Conservation (phyloP, 1,139 yeast species). For the Wickerhamiella pararugosa region DNA sequence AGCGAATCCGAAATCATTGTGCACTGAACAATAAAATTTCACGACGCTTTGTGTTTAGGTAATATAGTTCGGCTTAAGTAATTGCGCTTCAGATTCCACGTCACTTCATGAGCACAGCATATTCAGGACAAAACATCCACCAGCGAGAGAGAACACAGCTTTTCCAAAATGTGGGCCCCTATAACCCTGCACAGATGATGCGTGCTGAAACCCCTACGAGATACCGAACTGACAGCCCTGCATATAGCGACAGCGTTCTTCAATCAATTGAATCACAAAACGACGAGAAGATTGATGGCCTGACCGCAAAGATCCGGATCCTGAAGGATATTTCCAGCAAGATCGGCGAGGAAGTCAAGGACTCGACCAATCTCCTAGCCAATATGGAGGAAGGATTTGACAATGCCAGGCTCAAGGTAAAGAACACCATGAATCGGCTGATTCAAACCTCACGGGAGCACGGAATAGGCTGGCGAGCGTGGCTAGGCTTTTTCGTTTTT, state of each 20-base stretch:
- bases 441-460: conserved; percentile 68
- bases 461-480: conserved; percentile 64
- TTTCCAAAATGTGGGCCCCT: conserved; percentile 22
- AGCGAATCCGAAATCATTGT: no score
- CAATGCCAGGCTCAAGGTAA: conserved; percentile 33
- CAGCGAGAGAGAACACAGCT: conserved; percentile 27
- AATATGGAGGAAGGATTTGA: conserved; percentile 35
- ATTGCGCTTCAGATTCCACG: no score
- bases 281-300: conserved; percentile 55
- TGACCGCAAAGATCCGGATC: conserved; percentile 56
- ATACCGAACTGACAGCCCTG: conserved; percentile 6
- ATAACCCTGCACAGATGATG: conserved; percentile 18
- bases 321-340: conserved; percentile 45
- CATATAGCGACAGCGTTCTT: conserved; percentile 35
- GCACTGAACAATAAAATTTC: no score
- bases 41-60: no score
- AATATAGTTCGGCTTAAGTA: no score
- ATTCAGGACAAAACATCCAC: conserved; percentile 15
- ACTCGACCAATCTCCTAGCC: conserved; percentile 47
- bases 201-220: conserved; percentile 10
- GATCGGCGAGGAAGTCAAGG: conserved; percentile 79
- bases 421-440: conserved; percentile 60
- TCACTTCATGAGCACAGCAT: conserved; percentile 2
- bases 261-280: conserved; percentile 70
- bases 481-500: conserved; percentile 53